These are phyloP conservation scores for Prinsepia uniflora DNA, from an alignment of 306 rosid species.

Conservation along the genomic window DNA sequence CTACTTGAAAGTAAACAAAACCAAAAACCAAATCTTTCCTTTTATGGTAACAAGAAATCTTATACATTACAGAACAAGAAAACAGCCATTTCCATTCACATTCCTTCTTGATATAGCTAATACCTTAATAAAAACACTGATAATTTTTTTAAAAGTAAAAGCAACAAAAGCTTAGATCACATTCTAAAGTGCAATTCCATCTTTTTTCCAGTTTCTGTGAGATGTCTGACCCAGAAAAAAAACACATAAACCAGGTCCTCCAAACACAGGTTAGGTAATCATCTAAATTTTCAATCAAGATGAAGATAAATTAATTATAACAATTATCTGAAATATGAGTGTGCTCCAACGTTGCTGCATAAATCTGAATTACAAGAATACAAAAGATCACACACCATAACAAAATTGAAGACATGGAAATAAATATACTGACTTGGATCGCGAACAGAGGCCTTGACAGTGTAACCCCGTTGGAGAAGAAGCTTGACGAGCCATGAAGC, in stretches of 20 bases:
- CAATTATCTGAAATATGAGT: constrained; percentile 10
- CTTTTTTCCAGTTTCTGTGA: not conserved
- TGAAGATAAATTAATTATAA: not conserved
- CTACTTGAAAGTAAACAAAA: not conserved
- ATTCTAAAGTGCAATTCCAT: not conserved
- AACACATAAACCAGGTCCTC: constrained; percentile 6
- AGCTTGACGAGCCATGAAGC: constrained; percentile 55
- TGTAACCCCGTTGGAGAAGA: constrained; percentile 49
- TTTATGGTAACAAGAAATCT: too few species aligned
- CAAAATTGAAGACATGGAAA: not conserved
- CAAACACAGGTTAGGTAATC: not conserved
- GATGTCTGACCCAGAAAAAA: not conserved
- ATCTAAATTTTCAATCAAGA: constrained; percentile 6
- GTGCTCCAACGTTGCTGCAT: not conserved
- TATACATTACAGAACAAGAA: not conserved
- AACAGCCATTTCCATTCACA: not conserved
- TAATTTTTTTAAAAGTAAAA: not conserved
- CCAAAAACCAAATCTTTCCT: not conserved
- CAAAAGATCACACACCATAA: not conserved
- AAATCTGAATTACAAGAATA: not conserved
- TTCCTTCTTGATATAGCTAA: not conserved
- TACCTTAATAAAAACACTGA: not conserved
- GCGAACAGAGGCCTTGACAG: constrained; percentile 54
- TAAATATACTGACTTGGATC: constrained; percentile 30
- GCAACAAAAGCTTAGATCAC: not conserved